These are phyloP conservation scores for Pezicula radicicola DNA, from an alignment of 2,329 filamentous ascomycete species.

Conservation along the genomic window DNA sequence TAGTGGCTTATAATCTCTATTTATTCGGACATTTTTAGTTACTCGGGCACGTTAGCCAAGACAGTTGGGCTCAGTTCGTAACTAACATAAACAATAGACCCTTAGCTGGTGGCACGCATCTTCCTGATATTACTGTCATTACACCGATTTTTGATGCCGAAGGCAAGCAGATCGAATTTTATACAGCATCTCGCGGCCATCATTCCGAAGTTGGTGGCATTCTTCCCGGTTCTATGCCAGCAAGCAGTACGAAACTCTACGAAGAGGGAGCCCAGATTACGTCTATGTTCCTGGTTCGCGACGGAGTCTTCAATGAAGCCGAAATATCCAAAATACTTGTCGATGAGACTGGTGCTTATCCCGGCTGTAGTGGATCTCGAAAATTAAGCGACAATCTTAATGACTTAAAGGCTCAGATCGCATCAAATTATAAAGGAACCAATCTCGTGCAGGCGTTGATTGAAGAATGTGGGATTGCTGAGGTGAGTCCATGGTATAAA, in stretches of 20 bases:
- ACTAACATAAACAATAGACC: neutral
- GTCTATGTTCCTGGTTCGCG: conserved; percentile 65
- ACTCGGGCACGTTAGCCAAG: conserved; percentile 67
- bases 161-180: conserved; percentile 69
- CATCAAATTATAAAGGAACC: conserved; percentile 81
- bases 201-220: conserved; percentile 83
- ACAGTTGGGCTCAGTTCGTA: no score
- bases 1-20: no score
- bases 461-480: conserved; percentile 70
- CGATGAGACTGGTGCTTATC: conserved; percentile 23
- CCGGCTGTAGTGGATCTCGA: conserved; percentile 71
- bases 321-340: conserved; percentile 43
- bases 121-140: conserved; percentile 77
- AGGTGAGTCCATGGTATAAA: neutral
- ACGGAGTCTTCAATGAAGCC: conserved; percentile 75
- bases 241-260: conserved; percentile 62
- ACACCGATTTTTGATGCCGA: conserved; percentile 68
- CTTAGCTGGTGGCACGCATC: conserved; percentile 64
- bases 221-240: conserved; percentile 76
- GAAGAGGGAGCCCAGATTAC: conserved; percentile 62
- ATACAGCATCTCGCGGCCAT: conserved; percentile 75
- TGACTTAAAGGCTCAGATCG: conserved; percentile 80
- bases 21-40: conserved; percentile 32
- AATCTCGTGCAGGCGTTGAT: conserved; percentile 70
- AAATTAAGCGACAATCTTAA: conserved; percentile 79